A percentile compares a stretch with the other conserved stretches of the same genome.
Evolutionary conservation across 2,329 filamentous ascomycete genomes (phyloP).

Genomic region (Pseudogymnoascus pannorum): DNA sequence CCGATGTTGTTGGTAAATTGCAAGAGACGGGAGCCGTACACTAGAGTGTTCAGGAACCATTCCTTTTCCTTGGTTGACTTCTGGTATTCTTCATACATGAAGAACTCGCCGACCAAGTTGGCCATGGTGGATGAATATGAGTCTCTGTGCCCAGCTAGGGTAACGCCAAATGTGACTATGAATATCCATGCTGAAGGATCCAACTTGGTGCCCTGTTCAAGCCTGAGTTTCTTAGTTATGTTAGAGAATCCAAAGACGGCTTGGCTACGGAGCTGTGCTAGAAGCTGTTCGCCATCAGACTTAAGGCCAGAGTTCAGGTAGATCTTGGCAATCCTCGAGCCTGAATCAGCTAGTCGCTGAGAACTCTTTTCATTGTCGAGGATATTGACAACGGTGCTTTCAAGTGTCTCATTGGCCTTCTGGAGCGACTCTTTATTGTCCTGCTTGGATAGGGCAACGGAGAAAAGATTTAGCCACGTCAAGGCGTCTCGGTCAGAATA

Average conservation of each 20-base stretch:
- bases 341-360: not conserved
- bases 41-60: not conserved
- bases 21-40: not conserved
- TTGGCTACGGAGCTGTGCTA: slow-evolving; percentile 41
- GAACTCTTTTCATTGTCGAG: not conserved
- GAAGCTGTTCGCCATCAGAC: slow-evolving; percentile 34
- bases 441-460: slow-evolving; percentile 39
- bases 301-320: not conserved
- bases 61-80: not conserved
- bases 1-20: not conserved
- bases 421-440: slow-evolving; percentile 34
- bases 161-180: slow-evolving; percentile 37
- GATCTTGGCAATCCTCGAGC: not conserved
- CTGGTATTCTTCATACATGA: not conserved
- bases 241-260: slow-evolving; percentile 39
- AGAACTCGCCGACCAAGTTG: slow-evolving; percentile 34
- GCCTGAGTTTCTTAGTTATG: slow-evolving; percentile 18
- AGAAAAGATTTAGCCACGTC: slow-evolving; percentile 34
- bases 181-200: slow-evolving; percentile 36
- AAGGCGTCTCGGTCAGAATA: slow-evolving; percentile 14
- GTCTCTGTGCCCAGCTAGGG: slow-evolving; percentile 31
- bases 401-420: not conserved
- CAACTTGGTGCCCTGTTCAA: slow-evolving; percentile 24
- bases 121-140: slow-evolving; percentile 35
- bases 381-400: not conserved